phyloP scores from a whole-genome alignment of 352 stramenopile species.

The Pythium monospermum region DNA sequence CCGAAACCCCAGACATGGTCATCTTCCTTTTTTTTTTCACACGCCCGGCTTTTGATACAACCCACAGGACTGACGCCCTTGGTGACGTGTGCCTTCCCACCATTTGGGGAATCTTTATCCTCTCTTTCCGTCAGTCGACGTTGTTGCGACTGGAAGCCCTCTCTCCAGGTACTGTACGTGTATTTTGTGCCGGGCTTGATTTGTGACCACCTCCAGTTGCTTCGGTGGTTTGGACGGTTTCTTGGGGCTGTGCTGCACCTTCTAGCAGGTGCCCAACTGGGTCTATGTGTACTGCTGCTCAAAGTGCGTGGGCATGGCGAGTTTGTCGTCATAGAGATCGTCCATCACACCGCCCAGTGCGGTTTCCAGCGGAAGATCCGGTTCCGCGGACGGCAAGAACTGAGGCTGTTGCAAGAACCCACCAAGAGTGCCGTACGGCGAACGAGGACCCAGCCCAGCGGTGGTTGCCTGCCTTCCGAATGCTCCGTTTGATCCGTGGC shows the following conservation, averaged over 20 bases:
- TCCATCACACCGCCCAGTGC: constrained; percentile 38
- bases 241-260: constrained; percentile 6
- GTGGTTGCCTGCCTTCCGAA: constrained; percentile 13
- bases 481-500: constrained; percentile 12
- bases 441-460: constrained; percentile 16
- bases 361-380: constrained; percentile 45
- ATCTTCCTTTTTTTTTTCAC: neutral
- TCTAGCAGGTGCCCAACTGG: constrained; percentile 1
- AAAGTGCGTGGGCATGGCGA: constrained; percentile 14
- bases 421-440: constrained; percentile 48
- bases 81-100: too few relatives aligned
- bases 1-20: too few relatives aligned
- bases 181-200: too few relatives aligned
- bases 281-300: constrained; percentile 39
- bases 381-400: constrained; percentile 39
- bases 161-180: too few relatives aligned
- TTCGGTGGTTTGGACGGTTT: neutral
- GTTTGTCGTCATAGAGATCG: constrained; percentile 23
- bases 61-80: too few relatives aligned
- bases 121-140: too few relatives aligned
- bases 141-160: too few relatives aligned
- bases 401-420: constrained; percentile 52
- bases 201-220: neutral
- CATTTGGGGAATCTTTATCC: too few relatives aligned
- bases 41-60: too few relatives aligned